A percentile compares a stretch with the other conserved stretches of the same genome.
phyloP scores from a whole-genome alignment of 148 eudicot species.

The Vaccinium myrtillus region DNA sequence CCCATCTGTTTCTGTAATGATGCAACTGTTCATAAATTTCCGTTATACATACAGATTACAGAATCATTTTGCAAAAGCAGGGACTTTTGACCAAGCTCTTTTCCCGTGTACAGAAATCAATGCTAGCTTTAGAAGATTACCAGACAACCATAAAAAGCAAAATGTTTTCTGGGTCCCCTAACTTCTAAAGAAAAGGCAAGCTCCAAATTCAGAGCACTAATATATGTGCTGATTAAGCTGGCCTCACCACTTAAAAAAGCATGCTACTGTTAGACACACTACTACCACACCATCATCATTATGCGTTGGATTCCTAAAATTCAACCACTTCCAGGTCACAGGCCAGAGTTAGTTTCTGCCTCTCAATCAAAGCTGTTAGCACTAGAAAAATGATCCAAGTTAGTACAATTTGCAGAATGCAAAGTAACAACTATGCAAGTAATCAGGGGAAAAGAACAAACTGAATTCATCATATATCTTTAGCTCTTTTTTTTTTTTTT shows the following conservation, averaged over 20 bases:
- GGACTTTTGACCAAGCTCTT: constrained; percentile 27
- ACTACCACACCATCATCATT: constrained; percentile 25
- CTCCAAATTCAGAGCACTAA: constrained; percentile 41
- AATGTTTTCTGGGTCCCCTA: constrained; percentile 44
- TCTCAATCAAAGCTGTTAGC: constrained; percentile 38
- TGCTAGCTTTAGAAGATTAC: constrained; percentile 36
- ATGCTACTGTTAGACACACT: constrained; percentile 21
- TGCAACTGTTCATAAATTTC: background rate
- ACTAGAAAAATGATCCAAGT: background rate
- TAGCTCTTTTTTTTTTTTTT: background rate
- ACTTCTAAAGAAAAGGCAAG: constrained; percentile 33
- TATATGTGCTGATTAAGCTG: constrained; percentile 38
- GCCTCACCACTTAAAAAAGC: constrained; percentile 47
- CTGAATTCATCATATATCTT: constrained; percentile 25
- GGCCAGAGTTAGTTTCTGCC: constrained; percentile 24
- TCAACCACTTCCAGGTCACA: constrained; percentile 27
- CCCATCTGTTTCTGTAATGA: background rate
- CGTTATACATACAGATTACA: background rate
- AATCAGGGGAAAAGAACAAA: constrained; percentile 14
- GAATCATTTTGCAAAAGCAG: constrained; percentile 21
- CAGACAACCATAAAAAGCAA: constrained; percentile 32
- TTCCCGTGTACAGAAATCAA: constrained; percentile 29
- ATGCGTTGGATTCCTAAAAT: constrained; percentile 63
- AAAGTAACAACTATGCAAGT: constrained; percentile 4
- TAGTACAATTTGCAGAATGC: background rate